Percentiles rank a stretch among this genome's conserved stretches.
Conservation (phyloP, 2,329 filamentous ascomycete species). For the Venturia carpophila region DNA sequence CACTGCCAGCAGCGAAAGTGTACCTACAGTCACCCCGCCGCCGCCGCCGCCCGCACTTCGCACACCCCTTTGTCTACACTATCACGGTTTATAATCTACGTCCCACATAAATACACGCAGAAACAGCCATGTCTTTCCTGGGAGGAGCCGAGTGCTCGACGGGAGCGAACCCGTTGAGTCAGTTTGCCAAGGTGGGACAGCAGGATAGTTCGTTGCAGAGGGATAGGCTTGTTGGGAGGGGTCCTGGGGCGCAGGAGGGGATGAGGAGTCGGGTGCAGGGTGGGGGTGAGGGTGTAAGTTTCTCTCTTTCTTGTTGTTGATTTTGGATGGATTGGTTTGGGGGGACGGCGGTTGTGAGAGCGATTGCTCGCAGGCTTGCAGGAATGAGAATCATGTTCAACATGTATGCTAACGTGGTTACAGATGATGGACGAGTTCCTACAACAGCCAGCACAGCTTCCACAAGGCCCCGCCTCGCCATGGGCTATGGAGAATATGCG, state of each 20-base stretch:
- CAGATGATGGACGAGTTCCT: conserved; percentile 93
- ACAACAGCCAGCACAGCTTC: conserved; percentile 62
- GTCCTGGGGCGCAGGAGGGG: conserved; percentile 63
- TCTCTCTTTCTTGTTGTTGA: background rate
- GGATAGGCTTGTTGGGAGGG: conserved; percentile 73
- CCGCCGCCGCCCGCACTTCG: conserved; percentile 2
- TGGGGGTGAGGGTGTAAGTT: conserved; percentile 51
- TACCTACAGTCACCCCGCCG: background rate
- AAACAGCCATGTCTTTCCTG: conserved; percentile 76
- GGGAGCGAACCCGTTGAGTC: conserved; percentile 87
- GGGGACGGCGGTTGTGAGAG: background rate
- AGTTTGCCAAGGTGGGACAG: conserved; percentile 95
- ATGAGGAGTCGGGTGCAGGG: conserved; percentile 67
- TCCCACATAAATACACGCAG: background rate
- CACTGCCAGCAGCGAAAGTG: no score
- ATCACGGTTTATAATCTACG: no score
- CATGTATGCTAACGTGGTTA: conserved; percentile 22
- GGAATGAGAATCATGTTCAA: no score
- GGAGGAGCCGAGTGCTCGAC: conserved; percentile 96
- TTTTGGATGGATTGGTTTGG: background rate
- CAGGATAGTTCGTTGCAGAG: conserved; percentile 93
- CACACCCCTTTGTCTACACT: background rate
- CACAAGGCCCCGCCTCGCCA: conserved; percentile 46
- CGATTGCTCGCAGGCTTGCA: background rate
- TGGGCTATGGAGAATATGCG: conserved; percentile 62